These are phyloP conservation scores for Vicia villosa DNA, from an alignment of 306 rosid genomes.

Conservation along the genomic window DNA sequence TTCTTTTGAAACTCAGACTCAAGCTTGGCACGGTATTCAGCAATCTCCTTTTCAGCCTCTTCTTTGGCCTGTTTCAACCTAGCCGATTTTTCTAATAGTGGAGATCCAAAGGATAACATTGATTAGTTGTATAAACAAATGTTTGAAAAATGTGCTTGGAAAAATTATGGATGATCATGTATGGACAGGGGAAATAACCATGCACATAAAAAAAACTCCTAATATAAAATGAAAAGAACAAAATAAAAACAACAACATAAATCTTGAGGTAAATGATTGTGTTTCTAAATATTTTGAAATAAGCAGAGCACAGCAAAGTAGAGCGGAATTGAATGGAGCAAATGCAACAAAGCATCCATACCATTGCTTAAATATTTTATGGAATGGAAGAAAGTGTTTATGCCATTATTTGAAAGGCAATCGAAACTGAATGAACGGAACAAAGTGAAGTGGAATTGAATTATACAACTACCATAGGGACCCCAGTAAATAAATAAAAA, in stretches of 20 bases:
- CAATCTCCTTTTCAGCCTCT: conserved; percentile 86
- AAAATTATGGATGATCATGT: not conserved
- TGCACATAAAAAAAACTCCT: conserved; percentile 9
- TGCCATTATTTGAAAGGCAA: not conserved
- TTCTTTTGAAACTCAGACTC: conserved; percentile 84
- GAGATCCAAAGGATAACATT: conserved; percentile 19
- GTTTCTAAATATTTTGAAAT: not conserved
- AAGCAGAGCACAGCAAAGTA: not conserved
- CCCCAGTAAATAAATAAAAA: not conserved
- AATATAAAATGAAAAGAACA: not conserved
- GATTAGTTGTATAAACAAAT: conserved; percentile 24
- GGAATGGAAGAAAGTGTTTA: not conserved
- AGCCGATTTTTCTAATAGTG: conserved; percentile 70
- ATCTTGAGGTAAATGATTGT: not conserved
- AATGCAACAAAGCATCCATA: not conserved
- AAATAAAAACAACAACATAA: not conserved
- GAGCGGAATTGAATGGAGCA: not conserved
- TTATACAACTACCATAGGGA: not conserved
- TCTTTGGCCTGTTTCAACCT: conserved; percentile 95
- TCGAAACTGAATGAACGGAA: not conserved
- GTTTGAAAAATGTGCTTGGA: not conserved
- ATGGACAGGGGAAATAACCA: not conserved
- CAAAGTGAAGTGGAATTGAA: not conserved
- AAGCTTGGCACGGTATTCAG: conserved; percentile 77
- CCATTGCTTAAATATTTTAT: not conserved